Evolutionary conservation across 169 alveolate species (phyloP).

Genomic region (Perkinsus olseni): DNA sequence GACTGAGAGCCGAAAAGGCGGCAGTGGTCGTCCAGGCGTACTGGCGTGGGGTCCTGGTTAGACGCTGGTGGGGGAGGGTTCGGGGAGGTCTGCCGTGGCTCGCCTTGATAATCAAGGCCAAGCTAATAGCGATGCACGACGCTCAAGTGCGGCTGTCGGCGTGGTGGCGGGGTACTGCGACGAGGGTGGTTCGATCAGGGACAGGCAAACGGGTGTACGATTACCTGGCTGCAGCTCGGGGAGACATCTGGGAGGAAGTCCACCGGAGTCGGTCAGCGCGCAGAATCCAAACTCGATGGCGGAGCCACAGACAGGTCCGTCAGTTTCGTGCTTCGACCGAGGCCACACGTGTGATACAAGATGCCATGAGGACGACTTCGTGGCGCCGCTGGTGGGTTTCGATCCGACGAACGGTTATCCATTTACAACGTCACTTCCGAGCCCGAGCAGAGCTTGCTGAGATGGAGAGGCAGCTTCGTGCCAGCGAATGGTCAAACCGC

Average conservation of each 20-base stretch:
- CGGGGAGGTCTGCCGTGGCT: background rate
- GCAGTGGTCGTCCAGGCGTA: background rate
- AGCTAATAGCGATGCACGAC: background rate
- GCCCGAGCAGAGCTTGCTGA: background rate
- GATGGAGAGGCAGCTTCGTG: background rate
- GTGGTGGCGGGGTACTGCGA: background rate
- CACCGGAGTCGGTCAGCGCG: background rate
- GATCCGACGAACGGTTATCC: background rate
- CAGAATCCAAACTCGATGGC: background rate
- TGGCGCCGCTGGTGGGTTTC: background rate
- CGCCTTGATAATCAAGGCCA: background rate
- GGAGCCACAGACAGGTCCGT: background rate
- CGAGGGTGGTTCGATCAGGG: background rate
- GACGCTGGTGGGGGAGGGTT: background rate
- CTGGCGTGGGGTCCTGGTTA: background rate
- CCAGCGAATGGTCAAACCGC: background rate
- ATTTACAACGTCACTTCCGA: background rate
- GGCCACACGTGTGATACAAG: background rate
- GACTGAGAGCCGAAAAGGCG: background rate
- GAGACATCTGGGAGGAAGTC: background rate
- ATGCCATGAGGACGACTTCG: background rate
- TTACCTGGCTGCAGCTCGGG: background rate
- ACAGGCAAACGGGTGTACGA: background rate
- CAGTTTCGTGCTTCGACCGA: background rate
- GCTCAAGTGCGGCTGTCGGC: background rate